A percentile compares a stretch with the other conserved stretches of the same genome.
Conservation (phyloP, 2,329 filamentous ascomycete genomes). For the Penicillium sp. region DNA sequence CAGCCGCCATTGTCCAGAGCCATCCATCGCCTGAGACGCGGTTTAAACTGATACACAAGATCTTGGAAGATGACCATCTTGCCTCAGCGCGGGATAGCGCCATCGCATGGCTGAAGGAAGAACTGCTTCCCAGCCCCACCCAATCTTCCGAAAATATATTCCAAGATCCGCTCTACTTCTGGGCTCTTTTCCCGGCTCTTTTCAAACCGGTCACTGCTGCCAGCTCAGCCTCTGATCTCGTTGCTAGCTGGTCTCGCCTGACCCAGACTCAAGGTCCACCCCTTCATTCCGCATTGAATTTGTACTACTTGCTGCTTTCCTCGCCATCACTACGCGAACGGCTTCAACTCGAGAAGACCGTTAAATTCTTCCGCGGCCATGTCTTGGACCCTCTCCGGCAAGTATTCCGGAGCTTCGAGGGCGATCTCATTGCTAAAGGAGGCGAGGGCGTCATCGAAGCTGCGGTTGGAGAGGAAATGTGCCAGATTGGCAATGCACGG, state of each 20-base stretch:
- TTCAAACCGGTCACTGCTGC: constrained; percentile 51
- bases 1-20: constrained; percentile 47
- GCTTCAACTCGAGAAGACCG: constrained; percentile 47
- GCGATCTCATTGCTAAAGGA: constrained; percentile 34
- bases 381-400: constrained; percentile 37
- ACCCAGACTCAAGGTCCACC: constrained; percentile 50
- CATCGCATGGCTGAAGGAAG: constrained; percentile 61
- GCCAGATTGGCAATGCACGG: constrained; percentile 35
- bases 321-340: constrained; percentile 49
- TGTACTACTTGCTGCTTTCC: constrained; percentile 58
- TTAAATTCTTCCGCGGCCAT: constrained; percentile 33
- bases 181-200: constrained; percentile 50
- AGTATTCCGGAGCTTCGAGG: constrained; percentile 34
- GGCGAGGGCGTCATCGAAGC: constrained; percentile 39
- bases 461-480: constrained; percentile 38
- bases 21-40: constrained; percentile 54
- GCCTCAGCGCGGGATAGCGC: constrained; percentile 58
- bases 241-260: constrained; percentile 49
- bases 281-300: constrained; percentile 57
- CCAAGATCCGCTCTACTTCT: constrained; percentile 39
- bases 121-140: constrained; percentile 51
- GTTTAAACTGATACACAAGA: constrained; percentile 55
- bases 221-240: constrained; percentile 38
- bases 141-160: constrained; percentile 32
- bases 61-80: constrained; percentile 55